These are phyloP conservation scores for Sequoiadendron giganteum DNA, from an alignment of 75 land plant species.

Conservation along the genomic window DNA sequence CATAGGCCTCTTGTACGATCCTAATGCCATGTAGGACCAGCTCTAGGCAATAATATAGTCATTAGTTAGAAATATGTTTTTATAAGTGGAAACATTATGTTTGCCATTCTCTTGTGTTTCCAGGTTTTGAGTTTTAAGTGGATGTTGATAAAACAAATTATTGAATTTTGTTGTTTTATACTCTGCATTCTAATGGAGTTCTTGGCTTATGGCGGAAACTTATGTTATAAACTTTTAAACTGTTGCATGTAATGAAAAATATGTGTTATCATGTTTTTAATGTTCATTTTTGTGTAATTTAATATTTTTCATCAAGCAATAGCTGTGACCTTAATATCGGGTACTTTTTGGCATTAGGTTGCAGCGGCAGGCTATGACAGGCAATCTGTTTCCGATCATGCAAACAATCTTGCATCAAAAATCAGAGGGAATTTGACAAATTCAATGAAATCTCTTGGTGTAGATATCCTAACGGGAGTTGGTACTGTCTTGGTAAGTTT, in stretches of 20 bases:
- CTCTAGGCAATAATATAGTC: not conserved
- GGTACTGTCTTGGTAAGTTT: constrained; percentile 78
- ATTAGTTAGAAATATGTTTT: not conserved
- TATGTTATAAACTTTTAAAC: not conserved
- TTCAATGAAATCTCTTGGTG: constrained; percentile 95
- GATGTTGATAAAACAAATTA: not conserved
- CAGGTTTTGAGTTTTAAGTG: no score
- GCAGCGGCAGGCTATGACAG: constrained; percentile 77
- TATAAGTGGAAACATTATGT: not conserved
- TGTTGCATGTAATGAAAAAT: not conserved
- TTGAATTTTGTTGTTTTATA: no score
- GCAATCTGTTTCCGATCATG: constrained; percentile 94
- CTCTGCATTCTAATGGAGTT: not conserved
- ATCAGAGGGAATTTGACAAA: constrained; percentile 90
- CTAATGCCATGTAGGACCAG: not conserved
- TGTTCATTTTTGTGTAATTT: not conserved
- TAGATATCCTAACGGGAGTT: constrained; percentile 93
- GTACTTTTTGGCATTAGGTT: constrained; percentile 31
- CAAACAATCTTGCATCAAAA: constrained; percentile 86
- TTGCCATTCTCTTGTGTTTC: not conserved
- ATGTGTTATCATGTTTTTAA: not conserved
- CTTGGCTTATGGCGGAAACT: not conserved
- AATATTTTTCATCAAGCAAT: not conserved
- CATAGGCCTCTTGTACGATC: not conserved
- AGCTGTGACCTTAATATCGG: not conserved